Evolutionary conservation across 192 early-diverging fungal genomes (phyloP).

Genomic region (Coemansia pectinata): DNA sequence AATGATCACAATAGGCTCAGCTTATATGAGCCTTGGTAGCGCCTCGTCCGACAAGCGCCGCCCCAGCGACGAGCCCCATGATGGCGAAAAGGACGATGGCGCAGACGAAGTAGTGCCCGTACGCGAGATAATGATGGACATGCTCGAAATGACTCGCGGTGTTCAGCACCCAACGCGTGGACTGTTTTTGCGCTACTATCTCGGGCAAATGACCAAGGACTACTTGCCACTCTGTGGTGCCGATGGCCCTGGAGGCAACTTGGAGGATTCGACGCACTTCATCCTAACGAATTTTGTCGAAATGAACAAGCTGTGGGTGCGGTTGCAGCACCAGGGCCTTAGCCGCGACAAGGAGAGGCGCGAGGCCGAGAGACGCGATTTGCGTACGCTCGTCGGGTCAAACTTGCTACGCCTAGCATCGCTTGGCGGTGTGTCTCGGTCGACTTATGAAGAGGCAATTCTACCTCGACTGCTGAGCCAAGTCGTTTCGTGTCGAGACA

Average conservation of each 20-base stretch:
- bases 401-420: conserved; percentile 95
- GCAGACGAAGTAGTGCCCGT: conserved; percentile 77
- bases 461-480: conserved; percentile 93
- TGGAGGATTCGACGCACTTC: conserved; percentile 93
- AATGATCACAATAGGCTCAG: conserved; percentile 98
- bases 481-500: conserved; percentile 95
- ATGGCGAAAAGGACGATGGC: conserved; percentile 9
- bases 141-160: conserved; percentile 98
- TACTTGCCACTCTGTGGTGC: conserved; percentile 76
- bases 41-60: conserved; percentile 1
- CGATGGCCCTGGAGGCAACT: conserved; percentile 68
- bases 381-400: conserved; percentile 94
- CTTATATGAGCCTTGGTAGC: conserved; percentile 85
- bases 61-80: not conserved
- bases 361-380: conserved; percentile 93
- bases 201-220: conserved; percentile 93
- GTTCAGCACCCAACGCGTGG: conserved; percentile 99
- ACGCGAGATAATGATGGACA: conserved; percentile 96
- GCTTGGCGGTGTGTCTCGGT: conserved; percentile 82
- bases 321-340: conserved; percentile 95
- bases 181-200: conserved; percentile 94
- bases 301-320: conserved; percentile 99
- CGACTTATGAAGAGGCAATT: conserved; percentile 82
- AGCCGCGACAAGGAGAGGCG: conserved; percentile 91
- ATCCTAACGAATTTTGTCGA: conserved; percentile 98